These are phyloP conservation scores for Limtongia smithiae DNA, from an alignment of 805 yeast genomes.

Conservation along the genomic window DNA sequence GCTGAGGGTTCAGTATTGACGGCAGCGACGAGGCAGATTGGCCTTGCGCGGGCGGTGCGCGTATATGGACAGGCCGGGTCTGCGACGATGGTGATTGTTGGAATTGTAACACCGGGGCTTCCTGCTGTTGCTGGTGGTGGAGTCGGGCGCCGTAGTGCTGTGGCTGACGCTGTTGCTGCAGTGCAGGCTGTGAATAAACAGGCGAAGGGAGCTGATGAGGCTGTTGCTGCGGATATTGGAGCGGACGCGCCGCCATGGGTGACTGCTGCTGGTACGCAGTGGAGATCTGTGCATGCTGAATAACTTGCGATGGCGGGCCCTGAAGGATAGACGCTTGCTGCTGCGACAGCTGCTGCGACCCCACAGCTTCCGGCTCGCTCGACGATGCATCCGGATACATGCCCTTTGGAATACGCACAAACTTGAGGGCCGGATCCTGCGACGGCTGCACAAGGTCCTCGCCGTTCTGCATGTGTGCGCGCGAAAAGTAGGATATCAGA, in stretches of 20 bases:
- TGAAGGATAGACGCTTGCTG: slow-evolving; percentile 16
- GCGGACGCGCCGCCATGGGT: slow-evolving; percentile 1
- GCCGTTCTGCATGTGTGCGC: slow-evolving; percentile 33
- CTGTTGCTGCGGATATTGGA: background rate
- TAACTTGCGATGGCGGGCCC: slow-evolving; percentile 6
- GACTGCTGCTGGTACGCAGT: background rate
- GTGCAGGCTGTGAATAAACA: background rate
- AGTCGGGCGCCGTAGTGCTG: slow-evolving; percentile 1
- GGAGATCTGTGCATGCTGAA: background rate
- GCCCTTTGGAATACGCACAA: slow-evolving; percentile 39
- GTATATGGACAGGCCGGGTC: background rate
- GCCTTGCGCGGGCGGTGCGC: no score
- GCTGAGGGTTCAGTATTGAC: slow-evolving; percentile 9
- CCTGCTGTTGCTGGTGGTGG: slow-evolving; percentile 21
- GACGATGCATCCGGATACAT: slow-evolving; percentile 40
- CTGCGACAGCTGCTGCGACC: slow-evolving; percentile 6
- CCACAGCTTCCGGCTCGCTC: slow-evolving; percentile 11
- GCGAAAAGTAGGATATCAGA: slow-evolving; percentile 53
- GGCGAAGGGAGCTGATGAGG: slow-evolving; percentile 1
- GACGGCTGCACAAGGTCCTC: slow-evolving; percentile 44
- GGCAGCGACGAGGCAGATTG: slow-evolving; percentile 3
- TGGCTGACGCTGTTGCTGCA: slow-evolving; percentile 1
- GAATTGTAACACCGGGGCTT: slow-evolving; percentile 1
- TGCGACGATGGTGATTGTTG: background rate
- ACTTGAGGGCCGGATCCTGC: slow-evolving; percentile 42